phyloP scores from a whole-genome alignment of 192 early-diverging fungal genomes.

The Coemansia sp. region DNA sequence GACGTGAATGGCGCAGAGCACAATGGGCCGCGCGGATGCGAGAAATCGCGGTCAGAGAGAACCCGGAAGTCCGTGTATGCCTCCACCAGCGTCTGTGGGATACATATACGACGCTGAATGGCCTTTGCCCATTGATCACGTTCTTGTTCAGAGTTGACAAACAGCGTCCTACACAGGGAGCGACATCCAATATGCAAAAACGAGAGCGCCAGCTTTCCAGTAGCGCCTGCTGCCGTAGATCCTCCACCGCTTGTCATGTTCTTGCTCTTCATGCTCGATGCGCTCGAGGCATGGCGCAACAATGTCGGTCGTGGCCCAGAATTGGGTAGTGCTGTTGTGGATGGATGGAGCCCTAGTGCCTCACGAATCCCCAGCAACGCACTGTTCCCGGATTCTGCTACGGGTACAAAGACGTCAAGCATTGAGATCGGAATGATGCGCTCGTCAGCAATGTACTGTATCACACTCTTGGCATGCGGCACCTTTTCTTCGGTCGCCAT shows the following conservation, averaged over 20 bases:
- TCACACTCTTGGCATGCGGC: slow-evolving; percentile 36
- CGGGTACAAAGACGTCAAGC: slow-evolving; percentile 38
- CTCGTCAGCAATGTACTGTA: slow-evolving; percentile 46
- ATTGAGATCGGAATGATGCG: slow-evolving; percentile 52
- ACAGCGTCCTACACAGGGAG: slow-evolving; percentile 43
- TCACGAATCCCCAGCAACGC: slow-evolving; percentile 35
- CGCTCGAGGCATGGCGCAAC: slow-evolving; percentile 26
- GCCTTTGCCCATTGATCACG: slow-evolving; percentile 32
- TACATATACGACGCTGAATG: slow-evolving; percentile 29
- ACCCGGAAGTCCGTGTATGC: slow-evolving; percentile 45
- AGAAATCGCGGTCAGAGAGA: slow-evolving; percentile 50
- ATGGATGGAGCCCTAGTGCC: slow-evolving; percentile 24
- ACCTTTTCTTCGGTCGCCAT: slow-evolving; percentile 45
- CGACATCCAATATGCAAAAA: slow-evolving; percentile 50
- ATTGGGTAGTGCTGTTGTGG: slow-evolving; percentile 2
- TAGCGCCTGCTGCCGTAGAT: background rate
- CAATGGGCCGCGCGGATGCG: slow-evolving; percentile 30
- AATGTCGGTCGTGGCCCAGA: slow-evolving; percentile 10
- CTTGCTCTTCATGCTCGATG: slow-evolving; percentile 14
- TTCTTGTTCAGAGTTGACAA: slow-evolving; percentile 22
- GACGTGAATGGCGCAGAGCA: slow-evolving; percentile 47
- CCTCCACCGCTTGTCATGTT: background rate
- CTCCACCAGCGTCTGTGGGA: slow-evolving; percentile 52
- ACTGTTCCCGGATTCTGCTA: slow-evolving; percentile 17
- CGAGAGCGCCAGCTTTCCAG: slow-evolving; percentile 19